Percentiles rank a stretch among this genome's conserved stretches.
phyloP scores from a whole-genome alignment of 1,139 yeast genomes.

The Geotrichum cucujoidarum region DNA sequence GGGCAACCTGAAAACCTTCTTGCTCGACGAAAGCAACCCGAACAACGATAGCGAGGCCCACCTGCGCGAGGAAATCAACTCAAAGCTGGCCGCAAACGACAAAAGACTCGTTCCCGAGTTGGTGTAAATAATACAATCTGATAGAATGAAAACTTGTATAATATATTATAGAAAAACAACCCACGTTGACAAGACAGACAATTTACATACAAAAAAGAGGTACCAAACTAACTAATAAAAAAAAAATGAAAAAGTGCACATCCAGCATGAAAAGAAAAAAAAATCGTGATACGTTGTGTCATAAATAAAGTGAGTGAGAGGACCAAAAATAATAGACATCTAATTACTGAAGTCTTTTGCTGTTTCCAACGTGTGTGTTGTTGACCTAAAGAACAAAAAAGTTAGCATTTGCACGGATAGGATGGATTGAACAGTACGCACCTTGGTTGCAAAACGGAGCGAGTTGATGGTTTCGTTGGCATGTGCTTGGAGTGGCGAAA shows the following conservation, averaged over 20 bases:
- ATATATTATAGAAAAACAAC: too few relatives aligned
- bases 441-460: conserved; percentile 79
- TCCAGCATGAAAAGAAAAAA: background rate
- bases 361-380: conserved; percentile 33
- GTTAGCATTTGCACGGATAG: background rate
- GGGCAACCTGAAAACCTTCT: conserved; percentile 39
- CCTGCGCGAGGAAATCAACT: conserved; percentile 21
- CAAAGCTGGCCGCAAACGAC: conserved; percentile 13
- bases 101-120: conserved; percentile 6
- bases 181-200: too few relatives aligned
- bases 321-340: background rate
- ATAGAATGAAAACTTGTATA: background rate
- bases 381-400: conserved; percentile 23
- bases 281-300: too few relatives aligned
- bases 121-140: background rate
- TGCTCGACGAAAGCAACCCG: conserved; percentile 28
- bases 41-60: conserved; percentile 31
- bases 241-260: conserved; percentile 1
- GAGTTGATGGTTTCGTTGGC: conserved; percentile 78
- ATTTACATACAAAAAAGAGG: background rate
- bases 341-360: conserved; percentile 16
- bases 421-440: conserved; percentile 16
- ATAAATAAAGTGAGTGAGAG: background rate
- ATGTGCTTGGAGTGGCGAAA: conserved; percentile 63
- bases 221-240: too few relatives aligned